Percentiles rank a stretch among this genome's conserved stretches.
phyloP scores from a whole-genome alignment of 768 basidiomycete species.

The Chalciporus piperatus region DNA sequence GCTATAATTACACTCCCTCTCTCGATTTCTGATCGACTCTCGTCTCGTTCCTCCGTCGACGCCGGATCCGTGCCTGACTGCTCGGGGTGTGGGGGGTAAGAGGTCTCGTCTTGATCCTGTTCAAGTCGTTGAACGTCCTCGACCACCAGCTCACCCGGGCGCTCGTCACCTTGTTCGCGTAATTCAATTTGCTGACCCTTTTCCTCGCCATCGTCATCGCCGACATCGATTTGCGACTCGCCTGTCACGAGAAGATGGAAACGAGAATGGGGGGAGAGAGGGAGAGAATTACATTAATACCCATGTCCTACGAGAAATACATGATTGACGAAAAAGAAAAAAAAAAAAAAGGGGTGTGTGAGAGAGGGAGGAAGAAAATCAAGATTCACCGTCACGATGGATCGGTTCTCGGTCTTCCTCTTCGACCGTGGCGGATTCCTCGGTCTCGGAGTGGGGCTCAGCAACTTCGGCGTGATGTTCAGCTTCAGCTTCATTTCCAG shows the following conservation, averaged over 20 bases:
- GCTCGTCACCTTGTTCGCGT: background rate
- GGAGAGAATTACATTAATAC: slow-evolving; percentile 29
- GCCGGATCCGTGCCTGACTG: background rate
- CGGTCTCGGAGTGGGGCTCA: slow-evolving; percentile 11
- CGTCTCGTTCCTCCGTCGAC: background rate
- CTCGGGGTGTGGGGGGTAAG: background rate
- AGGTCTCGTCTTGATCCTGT: background rate
- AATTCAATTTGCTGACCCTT: background rate
- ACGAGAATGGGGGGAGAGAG: background rate
- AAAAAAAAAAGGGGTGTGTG: slow-evolving; percentile 8
- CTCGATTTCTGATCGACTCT: background rate
- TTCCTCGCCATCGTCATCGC: background rate
- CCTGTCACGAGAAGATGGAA: slow-evolving; percentile 19
- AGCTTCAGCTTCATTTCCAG: background rate
- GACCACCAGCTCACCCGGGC: background rate
- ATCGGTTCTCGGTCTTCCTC: slow-evolving; percentile 14
- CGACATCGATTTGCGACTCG: slow-evolving; percentile 13
- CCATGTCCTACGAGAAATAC: slow-evolving; percentile 20
- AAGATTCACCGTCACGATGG: slow-evolving; percentile 43
- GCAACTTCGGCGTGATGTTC: too few species aligned
- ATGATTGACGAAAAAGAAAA: slow-evolving; percentile 17
- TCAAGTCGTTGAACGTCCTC: background rate
- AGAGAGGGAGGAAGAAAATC: slow-evolving; percentile 21
- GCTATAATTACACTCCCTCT: background rate
- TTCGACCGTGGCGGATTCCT: slow-evolving; percentile 16